A percentile compares a stretch with the other conserved stretches of the same genome.
phyloP scores from a whole-genome alignment of 208 protist species.

The Trypanosoma avium region DNA sequence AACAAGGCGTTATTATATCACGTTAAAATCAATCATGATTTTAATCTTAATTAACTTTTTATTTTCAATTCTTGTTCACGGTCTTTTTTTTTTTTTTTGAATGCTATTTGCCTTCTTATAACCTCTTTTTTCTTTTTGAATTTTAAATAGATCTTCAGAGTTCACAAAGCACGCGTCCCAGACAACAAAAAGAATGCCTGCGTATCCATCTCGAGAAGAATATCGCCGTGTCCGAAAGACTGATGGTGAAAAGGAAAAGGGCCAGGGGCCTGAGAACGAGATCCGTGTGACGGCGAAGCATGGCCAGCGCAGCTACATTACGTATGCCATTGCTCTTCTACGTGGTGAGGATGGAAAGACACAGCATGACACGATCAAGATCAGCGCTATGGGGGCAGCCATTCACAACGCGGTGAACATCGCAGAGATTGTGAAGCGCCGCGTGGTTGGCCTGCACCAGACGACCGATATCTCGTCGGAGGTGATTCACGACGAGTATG shows the following conservation, averaged over 20 bases:
- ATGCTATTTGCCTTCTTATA: no score
- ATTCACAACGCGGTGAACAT: slow-evolving; percentile 93
- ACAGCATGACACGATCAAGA: slow-evolving; percentile 85
- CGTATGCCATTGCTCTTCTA: slow-evolving; percentile 84
- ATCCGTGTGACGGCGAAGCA: slow-evolving; percentile 81
- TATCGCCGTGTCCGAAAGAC: slow-evolving; percentile 66
- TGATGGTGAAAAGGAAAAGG: slow-evolving; percentile 55
- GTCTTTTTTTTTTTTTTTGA: no score
- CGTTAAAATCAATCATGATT: no score
- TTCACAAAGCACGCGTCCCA: no score
- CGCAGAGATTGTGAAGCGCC: slow-evolving; percentile 91
- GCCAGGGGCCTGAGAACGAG: slow-evolving; percentile 80
- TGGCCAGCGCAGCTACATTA: slow-evolving; percentile 87
- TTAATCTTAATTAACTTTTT: no score
- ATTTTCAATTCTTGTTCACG: no score
- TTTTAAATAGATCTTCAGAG: no score
- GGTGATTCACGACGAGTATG: slow-evolving; percentile 87
- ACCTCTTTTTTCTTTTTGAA: no score
- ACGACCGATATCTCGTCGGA: slow-evolving; percentile 85
- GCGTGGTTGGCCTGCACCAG: slow-evolving; percentile 90
- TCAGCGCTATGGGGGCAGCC: slow-evolving; percentile 88
- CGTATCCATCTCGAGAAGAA: slow-evolving; percentile 65
- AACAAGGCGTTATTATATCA: no score
- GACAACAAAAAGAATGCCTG: no score
- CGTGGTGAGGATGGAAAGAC: slow-evolving; percentile 81